phyloP scores from a whole-genome alignment of 225 moss, liverwort and hornwort species.

The Pleurozium schreberi region DNA sequence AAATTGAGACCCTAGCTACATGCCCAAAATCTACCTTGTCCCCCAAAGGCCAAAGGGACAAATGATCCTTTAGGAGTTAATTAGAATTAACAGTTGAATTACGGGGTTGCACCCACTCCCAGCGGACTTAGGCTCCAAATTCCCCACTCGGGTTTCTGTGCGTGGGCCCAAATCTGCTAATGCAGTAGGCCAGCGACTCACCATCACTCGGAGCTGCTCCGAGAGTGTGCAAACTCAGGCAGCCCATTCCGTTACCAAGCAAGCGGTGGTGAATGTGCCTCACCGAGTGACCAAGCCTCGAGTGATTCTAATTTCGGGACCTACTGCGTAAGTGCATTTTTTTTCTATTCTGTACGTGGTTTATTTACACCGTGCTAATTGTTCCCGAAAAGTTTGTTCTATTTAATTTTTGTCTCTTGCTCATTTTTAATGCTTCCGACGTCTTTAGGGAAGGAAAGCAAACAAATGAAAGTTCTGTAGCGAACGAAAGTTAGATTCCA shows the following conservation, averaged over 20 bases:
- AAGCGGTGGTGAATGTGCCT: not conserved
- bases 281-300: not conserved
- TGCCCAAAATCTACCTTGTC: no score
- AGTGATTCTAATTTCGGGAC: constrained; percentile 26
- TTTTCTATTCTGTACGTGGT: not conserved
- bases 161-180: not conserved
- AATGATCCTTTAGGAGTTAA: no score
- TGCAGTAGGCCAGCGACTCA: not conserved
- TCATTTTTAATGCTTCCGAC: not conserved
- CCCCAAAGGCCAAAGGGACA: no score
- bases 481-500: not conserved
- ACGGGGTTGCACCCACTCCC: not conserved
- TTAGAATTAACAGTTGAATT: no score
- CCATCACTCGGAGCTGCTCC: not conserved
- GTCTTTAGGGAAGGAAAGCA: not conserved
- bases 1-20: no score
- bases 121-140: not conserved
- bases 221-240: not conserved
- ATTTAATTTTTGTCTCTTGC: not conserved
- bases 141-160: not conserved
- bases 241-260: not conserved
- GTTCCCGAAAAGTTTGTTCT: no score
- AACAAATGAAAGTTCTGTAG: no score
- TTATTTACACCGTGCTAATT: no score
- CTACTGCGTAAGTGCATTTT: constrained; percentile 8